Conservation (phyloP, 192 early-diverging fungal species). For the Backusella macrospora region DNA sequence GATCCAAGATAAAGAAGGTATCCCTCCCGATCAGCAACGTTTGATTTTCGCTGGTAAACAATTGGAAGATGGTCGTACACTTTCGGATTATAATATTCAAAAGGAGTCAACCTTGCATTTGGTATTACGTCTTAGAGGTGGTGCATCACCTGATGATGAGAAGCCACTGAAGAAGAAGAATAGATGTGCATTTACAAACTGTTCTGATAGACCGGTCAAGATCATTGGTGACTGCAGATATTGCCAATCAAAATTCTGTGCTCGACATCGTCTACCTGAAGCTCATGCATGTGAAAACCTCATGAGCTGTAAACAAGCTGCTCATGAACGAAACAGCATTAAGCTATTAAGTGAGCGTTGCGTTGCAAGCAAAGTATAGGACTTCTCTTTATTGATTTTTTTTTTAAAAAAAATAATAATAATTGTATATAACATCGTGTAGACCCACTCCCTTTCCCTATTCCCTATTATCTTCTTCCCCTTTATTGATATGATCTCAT, state of each 20-base stretch:
- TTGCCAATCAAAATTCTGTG: conserved; percentile 62
- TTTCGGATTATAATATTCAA: conserved; percentile 99
- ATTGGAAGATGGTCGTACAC: conserved; percentile 97
- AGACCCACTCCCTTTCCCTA: not conserved
- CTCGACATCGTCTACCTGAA: conserved; percentile 73
- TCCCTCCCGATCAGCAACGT: conserved; percentile 99
- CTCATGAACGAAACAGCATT: conserved; percentile 57
- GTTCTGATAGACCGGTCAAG: conserved; percentile 60
- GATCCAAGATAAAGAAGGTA: conserved; percentile 71
- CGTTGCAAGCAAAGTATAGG: conserved; percentile 69
- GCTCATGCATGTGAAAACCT: conserved; percentile 72
- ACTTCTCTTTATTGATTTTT: not conserved
- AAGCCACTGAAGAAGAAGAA: conserved; percentile 16
- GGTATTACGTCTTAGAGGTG: conserved; percentile 95
- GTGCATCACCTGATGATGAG: conserved; percentile 32
- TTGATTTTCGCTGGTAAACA: conserved; percentile 99
- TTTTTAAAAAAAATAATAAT: not conserved
- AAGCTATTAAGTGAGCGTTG: conserved; percentile 70
- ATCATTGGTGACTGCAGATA: conserved; percentile 76
- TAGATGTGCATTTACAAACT: conserved; percentile 48
- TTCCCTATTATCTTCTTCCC: conserved; percentile 2
- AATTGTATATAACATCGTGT: conserved; percentile 9
- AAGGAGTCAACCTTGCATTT: conserved; percentile 99
- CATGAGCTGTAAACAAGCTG: conserved; percentile 59
- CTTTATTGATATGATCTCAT: not conserved